A percentile compares a stretch with the other conserved stretches of the same genome.
phyloP scores from a whole-genome alignment of 2,329 filamentous ascomycete genomes.

The Aspergillus pseudotamarii region DNA sequence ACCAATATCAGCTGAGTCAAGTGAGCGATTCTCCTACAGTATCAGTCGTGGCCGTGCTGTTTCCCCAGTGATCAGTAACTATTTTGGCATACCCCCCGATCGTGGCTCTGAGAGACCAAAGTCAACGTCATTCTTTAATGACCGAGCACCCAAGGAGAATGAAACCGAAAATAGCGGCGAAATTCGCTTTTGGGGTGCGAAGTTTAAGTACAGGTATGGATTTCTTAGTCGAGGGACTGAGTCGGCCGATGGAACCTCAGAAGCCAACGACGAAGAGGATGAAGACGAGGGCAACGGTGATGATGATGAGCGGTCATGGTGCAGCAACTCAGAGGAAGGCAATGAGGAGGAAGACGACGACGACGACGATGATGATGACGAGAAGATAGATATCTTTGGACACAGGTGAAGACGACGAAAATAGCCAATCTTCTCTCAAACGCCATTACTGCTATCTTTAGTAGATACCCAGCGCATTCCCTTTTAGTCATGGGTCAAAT shows the following conservation, averaged over 20 bases:
- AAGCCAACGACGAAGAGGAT: conserved; percentile 24
- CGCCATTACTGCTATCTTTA: neutral
- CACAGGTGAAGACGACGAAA: conserved; percentile 45
- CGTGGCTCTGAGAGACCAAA: conserved; percentile 33
- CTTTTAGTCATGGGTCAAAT: neutral
- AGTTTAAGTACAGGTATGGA: conserved; percentile 43
- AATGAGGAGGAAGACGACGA: conserved; percentile 56
- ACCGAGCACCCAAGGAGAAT: conserved; percentile 20
- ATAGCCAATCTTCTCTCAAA: neutral
- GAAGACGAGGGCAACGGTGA: conserved; percentile 16
- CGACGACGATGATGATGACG: conserved; percentile 48
- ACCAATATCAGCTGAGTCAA: conserved; percentile 23
- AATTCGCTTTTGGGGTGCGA: conserved; percentile 60
- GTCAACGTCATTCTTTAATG: conserved; percentile 33
- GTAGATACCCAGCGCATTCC: neutral
- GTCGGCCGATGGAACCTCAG: conserved; percentile 25
- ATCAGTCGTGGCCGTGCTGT: conserved; percentile 43
- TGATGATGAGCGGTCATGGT: conserved; percentile 17
- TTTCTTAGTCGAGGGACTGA: conserved; percentile 35
- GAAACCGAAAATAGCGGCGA: conserved; percentile 59
- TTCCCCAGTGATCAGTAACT: conserved; percentile 49
- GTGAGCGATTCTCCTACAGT: conserved; percentile 35
- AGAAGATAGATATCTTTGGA: conserved; percentile 56
- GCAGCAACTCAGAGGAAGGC: conserved; percentile 41
- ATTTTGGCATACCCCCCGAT: conserved; percentile 46